Percentiles rank a stretch among this genome's conserved stretches.
Conservation (phyloP, 2,329 filamentous ascomycete genomes). For the Eutypella sp. region DNA sequence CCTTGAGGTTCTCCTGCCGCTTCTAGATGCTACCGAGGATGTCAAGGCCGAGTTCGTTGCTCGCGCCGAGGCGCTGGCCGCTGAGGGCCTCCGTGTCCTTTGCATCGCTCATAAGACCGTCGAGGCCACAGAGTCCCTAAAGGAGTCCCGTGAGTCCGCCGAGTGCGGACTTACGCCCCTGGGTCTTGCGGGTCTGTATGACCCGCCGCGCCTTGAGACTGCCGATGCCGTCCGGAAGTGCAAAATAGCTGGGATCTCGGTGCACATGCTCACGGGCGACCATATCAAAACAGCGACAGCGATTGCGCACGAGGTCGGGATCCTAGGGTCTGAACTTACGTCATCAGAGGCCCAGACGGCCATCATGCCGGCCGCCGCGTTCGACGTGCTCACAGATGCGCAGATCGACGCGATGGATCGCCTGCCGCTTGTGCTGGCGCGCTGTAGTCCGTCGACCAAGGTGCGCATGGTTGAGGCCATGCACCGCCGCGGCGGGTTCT, state of each 20-base stretch:
- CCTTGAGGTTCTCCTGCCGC: conserved; percentile 50
- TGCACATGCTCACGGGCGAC: conserved; percentile 67
- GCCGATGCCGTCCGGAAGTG: conserved; percentile 55
- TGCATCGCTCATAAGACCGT: conserved; percentile 55
- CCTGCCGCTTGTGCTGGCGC: conserved; percentile 63
- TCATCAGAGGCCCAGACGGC: conserved; percentile 35
- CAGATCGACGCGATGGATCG: conserved; percentile 58
- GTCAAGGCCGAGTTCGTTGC: conserved; percentile 41
- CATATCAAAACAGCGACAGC: conserved; percentile 63
- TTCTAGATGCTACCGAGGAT: conserved; percentile 42
- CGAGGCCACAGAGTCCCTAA: conserved; percentile 28
- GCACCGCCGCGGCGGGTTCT: conserved; percentile 62
- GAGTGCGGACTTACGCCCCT: conserved; percentile 58
- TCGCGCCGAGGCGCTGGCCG: conserved; percentile 52
- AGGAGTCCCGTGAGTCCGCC: conserved; percentile 45
- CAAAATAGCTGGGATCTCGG: conserved; percentile 56
- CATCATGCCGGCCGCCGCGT: conserved; percentile 58
- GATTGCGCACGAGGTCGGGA: conserved; percentile 62
- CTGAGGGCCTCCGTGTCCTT: conserved; percentile 63
- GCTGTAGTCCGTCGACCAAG: conserved; percentile 66
- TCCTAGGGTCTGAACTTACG: conserved; percentile 38
- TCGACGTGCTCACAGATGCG: conserved; percentile 56
- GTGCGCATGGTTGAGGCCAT: conserved; percentile 74
- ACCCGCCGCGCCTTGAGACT: conserved; percentile 65
- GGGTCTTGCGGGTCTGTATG: conserved; percentile 68